These are phyloP conservation scores for Sordariomycetes sp. DNA, from an alignment of 2,329 filamentous ascomycete genomes.

Conservation along the genomic window DNA sequence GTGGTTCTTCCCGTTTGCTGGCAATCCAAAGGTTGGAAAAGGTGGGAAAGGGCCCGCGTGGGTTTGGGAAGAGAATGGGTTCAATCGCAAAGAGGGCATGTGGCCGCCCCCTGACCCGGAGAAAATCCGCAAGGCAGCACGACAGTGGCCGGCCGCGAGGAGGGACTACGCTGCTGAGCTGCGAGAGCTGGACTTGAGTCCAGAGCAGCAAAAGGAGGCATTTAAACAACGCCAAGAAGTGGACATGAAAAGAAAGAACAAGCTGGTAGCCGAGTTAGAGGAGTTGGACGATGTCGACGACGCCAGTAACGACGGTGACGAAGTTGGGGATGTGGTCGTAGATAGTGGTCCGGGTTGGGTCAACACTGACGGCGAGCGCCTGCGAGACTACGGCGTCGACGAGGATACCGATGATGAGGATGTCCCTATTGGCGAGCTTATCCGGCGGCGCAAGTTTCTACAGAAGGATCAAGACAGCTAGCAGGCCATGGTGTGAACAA, in stretches of 20 bases:
- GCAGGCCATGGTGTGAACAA: too few species aligned
- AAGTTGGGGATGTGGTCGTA: slow-evolving; percentile 10
- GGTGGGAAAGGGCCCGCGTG: slow-evolving; percentile 36
- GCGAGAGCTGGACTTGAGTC: slow-evolving; percentile 11
- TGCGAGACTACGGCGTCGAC: slow-evolving; percentile 73
- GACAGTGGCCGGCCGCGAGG: slow-evolving; percentile 27
- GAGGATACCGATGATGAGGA: slow-evolving; percentile 62
- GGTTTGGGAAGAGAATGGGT: slow-evolving; percentile 66
- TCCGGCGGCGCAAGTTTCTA: slow-evolving; percentile 42
- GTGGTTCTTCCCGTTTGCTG: slow-evolving; percentile 63
- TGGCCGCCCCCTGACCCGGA: slow-evolving; percentile 59
- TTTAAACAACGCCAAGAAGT: slow-evolving; percentile 40
- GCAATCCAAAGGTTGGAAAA: slow-evolving; percentile 32
- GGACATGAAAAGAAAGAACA: slow-evolving; percentile 30
- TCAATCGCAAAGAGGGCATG: slow-evolving; percentile 53
- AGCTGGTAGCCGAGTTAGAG: slow-evolving; percentile 40
- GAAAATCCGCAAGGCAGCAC: slow-evolving; percentile 36
- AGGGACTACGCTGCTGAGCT: slow-evolving; percentile 23
- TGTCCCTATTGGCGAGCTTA: slow-evolving; percentile 59
- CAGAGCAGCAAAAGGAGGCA: slow-evolving; percentile 36
- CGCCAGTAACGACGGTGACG: slow-evolving; percentile 37
- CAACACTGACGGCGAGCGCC: slow-evolving; percentile 65
- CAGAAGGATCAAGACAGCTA: background rate
- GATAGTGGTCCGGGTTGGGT: slow-evolving; percentile 47
- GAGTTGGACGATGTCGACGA: slow-evolving; percentile 46